phyloP scores from a whole-genome alignment of 176 grass and related monocot genomes.

The Zea luxurians region DNA sequence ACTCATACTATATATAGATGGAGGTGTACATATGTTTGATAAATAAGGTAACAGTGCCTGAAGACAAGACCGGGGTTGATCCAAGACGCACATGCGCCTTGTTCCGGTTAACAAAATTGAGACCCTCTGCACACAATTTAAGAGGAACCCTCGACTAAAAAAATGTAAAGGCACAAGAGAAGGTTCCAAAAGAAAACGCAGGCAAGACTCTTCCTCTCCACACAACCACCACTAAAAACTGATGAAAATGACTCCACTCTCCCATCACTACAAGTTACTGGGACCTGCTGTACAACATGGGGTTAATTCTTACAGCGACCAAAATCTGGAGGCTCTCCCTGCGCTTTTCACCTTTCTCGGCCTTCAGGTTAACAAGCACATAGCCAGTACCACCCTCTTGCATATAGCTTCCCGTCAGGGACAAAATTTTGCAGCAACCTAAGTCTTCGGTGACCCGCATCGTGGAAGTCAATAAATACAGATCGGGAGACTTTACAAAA shows the following conservation, averaged over 20 bases:
- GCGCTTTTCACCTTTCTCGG: constrained; percentile 53
- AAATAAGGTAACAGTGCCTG: constrained; percentile 33
- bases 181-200: constrained; percentile 65
- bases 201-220: constrained; percentile 40
- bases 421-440: constrained; percentile 37
- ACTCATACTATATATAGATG: constrained; percentile 49
- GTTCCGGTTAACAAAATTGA: constrained; percentile 53
- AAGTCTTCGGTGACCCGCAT: constrained; percentile 25
- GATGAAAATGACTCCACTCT: constrained; percentile 38
- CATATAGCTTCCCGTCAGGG: constrained; percentile 40
- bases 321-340: constrained; percentile 81
- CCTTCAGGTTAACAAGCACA: constrained; percentile 56
- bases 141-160: constrained; percentile 38
- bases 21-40: constrained; percentile 40
- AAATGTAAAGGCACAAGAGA: constrained; percentile 48
- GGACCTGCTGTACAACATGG: constrained; percentile 82
- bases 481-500: constrained; percentile 16
- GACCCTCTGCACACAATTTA: constrained; percentile 50
- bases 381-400: constrained; percentile 35
- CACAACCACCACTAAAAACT: constrained; percentile 40
- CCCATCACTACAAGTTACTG: constrained; percentile 41
- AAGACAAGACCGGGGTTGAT: constrained; percentile 21
- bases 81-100: constrained; percentile 22
- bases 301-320: constrained; percentile 64
- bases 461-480: constrained; percentile 49